Evolutionary conservation across 1,139 yeast species (phyloP).

Genomic region (Yamadazyma songkhlaensis): DNA sequence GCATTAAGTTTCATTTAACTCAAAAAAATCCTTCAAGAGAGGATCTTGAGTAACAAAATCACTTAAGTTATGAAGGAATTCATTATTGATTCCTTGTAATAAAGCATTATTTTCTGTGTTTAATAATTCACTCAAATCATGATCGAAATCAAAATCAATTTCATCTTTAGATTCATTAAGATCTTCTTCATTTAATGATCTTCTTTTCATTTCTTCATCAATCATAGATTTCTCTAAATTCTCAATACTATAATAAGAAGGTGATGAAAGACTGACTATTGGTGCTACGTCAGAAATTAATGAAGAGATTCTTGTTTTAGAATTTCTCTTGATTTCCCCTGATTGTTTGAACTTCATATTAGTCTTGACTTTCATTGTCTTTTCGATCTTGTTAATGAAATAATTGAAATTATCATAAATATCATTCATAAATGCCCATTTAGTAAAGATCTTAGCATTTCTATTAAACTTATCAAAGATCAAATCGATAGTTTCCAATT

Average conservation of each 20-base stretch:
- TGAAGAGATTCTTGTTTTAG: neutral
- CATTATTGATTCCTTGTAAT: constrained; percentile 4
- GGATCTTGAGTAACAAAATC: constrained; percentile 8
- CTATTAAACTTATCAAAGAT: constrained; percentile 10
- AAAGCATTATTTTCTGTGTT: constrained; percentile 7
- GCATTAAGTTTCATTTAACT: no score
- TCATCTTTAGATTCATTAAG: neutral
- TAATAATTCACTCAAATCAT: constrained; percentile 1
- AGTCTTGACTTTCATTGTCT: neutral
- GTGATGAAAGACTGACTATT: constrained; percentile 11
- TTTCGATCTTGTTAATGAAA: constrained; percentile 3
- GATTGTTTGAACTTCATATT: neutral
- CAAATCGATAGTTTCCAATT: constrained; percentile 5
- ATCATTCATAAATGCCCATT: constrained; percentile 22
- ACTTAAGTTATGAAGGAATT: constrained; percentile 5
- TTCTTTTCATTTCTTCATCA: neutral
- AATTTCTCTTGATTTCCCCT: neutral
- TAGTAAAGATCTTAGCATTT: constrained; percentile 11
- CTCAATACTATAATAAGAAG: constrained; percentile 8
- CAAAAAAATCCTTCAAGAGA: constrained; percentile 5
- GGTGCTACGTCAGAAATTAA: constrained; percentile 4
- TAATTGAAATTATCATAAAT: constrained; percentile 10
- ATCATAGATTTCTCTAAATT: constrained; percentile 1
- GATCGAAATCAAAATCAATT: neutral
- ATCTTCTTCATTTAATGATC: neutral